Evolutionary conservation across 73 alveolate species (phyloP).

Genomic region (Symbiodinium natans): DNA sequence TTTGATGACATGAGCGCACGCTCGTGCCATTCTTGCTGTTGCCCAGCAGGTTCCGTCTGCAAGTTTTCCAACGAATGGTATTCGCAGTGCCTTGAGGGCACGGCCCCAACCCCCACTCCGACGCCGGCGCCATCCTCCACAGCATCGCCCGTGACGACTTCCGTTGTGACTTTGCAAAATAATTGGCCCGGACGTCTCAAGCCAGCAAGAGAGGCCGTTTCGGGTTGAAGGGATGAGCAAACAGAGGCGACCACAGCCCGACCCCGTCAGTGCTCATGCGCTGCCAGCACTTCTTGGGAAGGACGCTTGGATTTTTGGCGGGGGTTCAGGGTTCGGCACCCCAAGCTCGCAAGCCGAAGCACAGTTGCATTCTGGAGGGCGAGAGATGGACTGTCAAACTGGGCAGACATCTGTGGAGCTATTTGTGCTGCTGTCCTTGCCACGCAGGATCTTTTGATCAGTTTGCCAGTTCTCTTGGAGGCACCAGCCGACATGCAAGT

Average conservation of each 20-base stretch:
- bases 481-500: not conserved
- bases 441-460: not conserved
- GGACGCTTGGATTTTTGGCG: not conserved
- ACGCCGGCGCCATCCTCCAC: not conserved
- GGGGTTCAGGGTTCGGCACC: no score
- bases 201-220: no score
- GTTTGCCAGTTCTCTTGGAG: not conserved
- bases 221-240: no score
- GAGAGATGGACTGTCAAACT: not conserved
- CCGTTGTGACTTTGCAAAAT: not conserved
- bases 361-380: not conserved
- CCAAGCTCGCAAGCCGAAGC: no score
- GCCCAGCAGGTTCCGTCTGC: not conserved
- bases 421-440: not conserved
- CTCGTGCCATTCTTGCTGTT: no score
- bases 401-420: not conserved
- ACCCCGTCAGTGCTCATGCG: not conserved
- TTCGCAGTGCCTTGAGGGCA: constrained; percentile 14
- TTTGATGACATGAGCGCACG: no score
- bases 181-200: no score
- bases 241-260: not conserved
- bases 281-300: not conserved
- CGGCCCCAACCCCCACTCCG: not conserved
- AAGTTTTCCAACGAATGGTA: not conserved
- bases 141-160: not conserved